Base-by-base conservation (phyloP, 139 green algal genomes). In the Chlorella sorokiniana region DNA sequence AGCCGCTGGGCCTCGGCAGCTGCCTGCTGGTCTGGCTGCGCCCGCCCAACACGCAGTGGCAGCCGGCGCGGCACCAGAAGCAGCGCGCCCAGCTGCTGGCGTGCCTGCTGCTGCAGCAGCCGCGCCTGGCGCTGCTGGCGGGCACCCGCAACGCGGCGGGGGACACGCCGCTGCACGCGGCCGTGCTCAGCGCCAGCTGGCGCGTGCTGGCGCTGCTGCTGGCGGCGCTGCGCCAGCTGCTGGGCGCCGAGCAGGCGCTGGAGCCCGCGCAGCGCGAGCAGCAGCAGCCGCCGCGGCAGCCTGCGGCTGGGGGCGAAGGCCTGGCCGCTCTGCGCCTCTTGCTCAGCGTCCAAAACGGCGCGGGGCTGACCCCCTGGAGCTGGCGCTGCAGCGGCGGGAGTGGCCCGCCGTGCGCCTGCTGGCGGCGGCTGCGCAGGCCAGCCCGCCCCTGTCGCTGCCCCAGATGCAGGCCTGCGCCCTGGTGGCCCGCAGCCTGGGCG, bases 1-100 rank as follows among this genome's bases (percentile, higher is more conserved):
- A 71, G 41, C 37, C 56, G 40, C 41, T 82, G 52, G 54, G 71
- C 40, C 23, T 86, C 22, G 51, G 38, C 45, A 48, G 73, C 73
- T 35, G 81, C 54, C 41, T 86, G 72, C 81, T 86, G 69, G 52
- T 64, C 27, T 62, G 38, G 10, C n/a, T 41, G n/a, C 37, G 80
- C 40, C 14, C 33, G 5, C 51, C 3, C 27, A 38, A 8, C 67
- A 9, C 22, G 38, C 38, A 54, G 31, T 23, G 59, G 16, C 44
- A 40, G 29, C 81, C 81, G 4, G 56, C 59, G 3, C 59, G 31
- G 25, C 51, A 81, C 65, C 52, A 81, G 40, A 29, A 25, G 1
- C 44, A 33, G 3, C 69, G 81, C 4, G 71, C 62, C 11, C n/a
- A 62, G 23, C 59, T 86, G 67, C 69, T 86, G 31, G 23, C 38